Evolutionary conservation across 2,329 filamentous ascomycete species (phyloP), one percentile per base, ranked within the genome.

Genomic region (Aureobasidium musti): DNA sequence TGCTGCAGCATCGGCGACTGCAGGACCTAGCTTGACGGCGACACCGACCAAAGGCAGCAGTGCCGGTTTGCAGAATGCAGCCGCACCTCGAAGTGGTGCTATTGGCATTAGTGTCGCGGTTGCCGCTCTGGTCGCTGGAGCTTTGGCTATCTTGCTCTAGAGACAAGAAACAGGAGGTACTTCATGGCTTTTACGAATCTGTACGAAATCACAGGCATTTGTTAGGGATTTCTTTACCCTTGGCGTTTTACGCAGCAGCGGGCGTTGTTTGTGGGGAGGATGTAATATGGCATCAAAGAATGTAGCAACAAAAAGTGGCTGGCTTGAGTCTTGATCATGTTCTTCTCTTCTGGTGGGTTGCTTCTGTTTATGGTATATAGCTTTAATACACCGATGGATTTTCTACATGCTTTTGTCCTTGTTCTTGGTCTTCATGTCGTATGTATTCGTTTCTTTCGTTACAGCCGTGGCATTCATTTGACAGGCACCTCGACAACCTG

Each of bases 401-500:
- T 7, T 26, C n/a, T 23, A 14, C n/a, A 26, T 50, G 26, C 23
- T 50, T 26, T 2, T 7, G 13, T 47, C 2, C 11, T 13, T 14
- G 2, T 47, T 2, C 21, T 26, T 23, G 11, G 13, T 54, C 28
- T 14, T 54, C 10, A 54, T 54, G 4, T 21, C 53, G 50, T 35
- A 1, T 54, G 50, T 28, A 5, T 56, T 56, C 28, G n/a, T 56
- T 17, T 35, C 33, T 6, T 30, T 43, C 37, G 14, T 59, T 45
- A 59, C 54, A 59, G 33, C 26, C 54, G 54, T 43, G 54, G 23
- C 13, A 59, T 30, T 59, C 54, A 59, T 41, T 41, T 59, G 17
- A 23, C 54, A n/a, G 78, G 79, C 49, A 96, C 83, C 78, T 99
- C 95, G 64, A 93, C 89, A 71, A 97, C 83, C 79, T 98, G 95